These are phyloP conservation scores for Plasmodium berghei DNA, from an alignment of 169 alveolate genomes.

Conservation along the genomic window DNA sequence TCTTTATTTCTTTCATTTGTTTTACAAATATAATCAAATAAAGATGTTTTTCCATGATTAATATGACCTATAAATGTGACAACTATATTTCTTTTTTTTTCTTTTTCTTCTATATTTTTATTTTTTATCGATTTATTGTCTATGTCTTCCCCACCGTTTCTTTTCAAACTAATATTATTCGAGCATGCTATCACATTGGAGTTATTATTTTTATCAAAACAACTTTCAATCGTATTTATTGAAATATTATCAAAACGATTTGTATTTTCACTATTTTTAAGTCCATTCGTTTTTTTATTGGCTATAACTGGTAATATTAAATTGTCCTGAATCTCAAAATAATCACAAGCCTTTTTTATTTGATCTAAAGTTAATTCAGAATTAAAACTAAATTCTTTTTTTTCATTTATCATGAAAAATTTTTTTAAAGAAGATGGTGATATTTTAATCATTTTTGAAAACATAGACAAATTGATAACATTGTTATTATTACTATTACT, in stretches of 20 bases:
- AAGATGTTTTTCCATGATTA: conserved; percentile 98
- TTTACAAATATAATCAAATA: conserved; percentile 88
- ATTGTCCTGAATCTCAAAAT: conserved; percentile 21
- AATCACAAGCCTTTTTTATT: conserved; percentile 27
- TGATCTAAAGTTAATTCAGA: conserved; percentile 25
- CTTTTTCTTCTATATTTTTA: not conserved
- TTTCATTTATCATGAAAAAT: conserved; percentile 54
- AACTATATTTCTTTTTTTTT: conserved; percentile 90
- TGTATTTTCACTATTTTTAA: not conserved
- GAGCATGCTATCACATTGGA: too few species aligned
- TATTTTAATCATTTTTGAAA: conserved; percentile 42
- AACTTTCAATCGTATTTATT: too few species aligned
- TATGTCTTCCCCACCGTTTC: not conserved
- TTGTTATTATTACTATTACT: not conserved
- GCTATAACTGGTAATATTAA: not conserved
- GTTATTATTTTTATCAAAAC: too few species aligned
- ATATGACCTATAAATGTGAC: conserved; percentile 98
- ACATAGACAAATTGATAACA: conserved; percentile 3
- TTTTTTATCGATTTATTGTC: not conserved
- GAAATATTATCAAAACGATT: not conserved
- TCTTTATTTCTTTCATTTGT: conserved; percentile 87
- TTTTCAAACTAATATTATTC: too few species aligned
- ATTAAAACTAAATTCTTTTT: conserved; percentile 22
- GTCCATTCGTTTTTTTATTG: not conserved
- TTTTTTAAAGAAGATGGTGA: conserved; percentile 28